Evolutionary conservation across 345 rosid species (phyloP).

Genomic region (Murraya koenigii): DNA sequence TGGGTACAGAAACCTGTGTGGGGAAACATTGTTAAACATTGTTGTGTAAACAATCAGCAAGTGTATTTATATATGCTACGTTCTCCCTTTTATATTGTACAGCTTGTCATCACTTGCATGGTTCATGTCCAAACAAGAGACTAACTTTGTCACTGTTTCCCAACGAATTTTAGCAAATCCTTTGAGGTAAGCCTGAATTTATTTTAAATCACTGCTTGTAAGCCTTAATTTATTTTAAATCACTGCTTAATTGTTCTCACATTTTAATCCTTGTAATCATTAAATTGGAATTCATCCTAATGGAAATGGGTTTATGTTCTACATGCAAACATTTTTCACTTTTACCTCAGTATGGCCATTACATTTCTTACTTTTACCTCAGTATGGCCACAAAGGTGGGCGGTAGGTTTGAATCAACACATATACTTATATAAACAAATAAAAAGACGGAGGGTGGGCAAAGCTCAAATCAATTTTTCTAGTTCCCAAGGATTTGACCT

Average conservation of each 20-base stretch:
- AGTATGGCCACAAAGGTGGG: background rate
- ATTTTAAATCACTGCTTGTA: constrained; percentile 30
- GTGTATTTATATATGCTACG: constrained; percentile 10
- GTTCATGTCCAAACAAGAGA: constrained; percentile 99
- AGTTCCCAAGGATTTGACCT: no score
- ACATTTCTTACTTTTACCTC: no score
- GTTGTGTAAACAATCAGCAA: background rate
- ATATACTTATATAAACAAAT: no score
- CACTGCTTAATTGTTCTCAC: background rate
- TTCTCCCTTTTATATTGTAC: constrained; percentile 27
- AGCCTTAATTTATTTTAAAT: constrained; percentile 5
- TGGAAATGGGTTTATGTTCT: background rate
- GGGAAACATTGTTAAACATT: background rate
- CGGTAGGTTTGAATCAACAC: background rate
- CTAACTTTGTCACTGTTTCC: constrained; percentile 92
- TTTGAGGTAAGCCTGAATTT: constrained; percentile 55
- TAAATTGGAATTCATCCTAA: background rate
- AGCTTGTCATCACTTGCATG: constrained; percentile 99
- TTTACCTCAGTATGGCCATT: no score
- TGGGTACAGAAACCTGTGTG: background rate
- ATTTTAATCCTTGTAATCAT: background rate
- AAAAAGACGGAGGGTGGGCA: no score
- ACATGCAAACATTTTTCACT: no score
- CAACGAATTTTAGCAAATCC: constrained; percentile 96
- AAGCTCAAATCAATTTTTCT: no score